These are phyloP conservation scores for Bauhinia variegata DNA, from an alignment of 306 rosid genomes.

Conservation along the genomic window DNA sequence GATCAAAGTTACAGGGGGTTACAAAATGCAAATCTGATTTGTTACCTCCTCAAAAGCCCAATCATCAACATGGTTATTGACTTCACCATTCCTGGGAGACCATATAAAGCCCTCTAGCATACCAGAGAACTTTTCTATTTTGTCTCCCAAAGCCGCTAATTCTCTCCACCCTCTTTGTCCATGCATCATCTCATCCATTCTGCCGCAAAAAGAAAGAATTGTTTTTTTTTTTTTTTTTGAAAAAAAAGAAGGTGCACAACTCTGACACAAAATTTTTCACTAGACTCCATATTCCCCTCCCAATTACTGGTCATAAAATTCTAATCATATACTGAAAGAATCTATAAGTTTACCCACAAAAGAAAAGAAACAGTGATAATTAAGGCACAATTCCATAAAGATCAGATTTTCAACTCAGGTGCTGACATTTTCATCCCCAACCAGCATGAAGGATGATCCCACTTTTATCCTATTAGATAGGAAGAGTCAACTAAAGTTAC, in stretches of 20 bases:
- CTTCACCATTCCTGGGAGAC: conserved; percentile 66
- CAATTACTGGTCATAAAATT: not conserved
- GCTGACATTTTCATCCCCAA: conserved; percentile 5
- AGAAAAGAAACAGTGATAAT: conserved; percentile 17
- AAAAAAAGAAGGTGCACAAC: not conserved
- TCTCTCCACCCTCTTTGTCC: conserved; percentile 99
- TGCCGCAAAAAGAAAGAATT: conserved; percentile 40
- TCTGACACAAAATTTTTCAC: conserved; percentile 34
- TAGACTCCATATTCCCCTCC: conserved; percentile 9
- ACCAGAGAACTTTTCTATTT: conserved; percentile 76
- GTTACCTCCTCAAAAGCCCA: conserved; percentile 95
- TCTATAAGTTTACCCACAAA: not conserved
- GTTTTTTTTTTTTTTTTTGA: too few species aligned
- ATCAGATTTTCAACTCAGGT: conserved; percentile 9
- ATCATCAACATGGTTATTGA: conserved; percentile 52
- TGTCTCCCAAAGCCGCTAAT: conserved; percentile 84
- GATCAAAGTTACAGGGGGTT: not conserved
- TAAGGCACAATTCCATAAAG: conserved; percentile 10
- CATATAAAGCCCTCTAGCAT: conserved; percentile 81
- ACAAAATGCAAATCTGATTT: conserved; percentile 21
- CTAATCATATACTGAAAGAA: conserved; percentile 16
- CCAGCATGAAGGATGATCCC: conserved; percentile 2
- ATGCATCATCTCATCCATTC: conserved; percentile 99
- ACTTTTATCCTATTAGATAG: not conserved
- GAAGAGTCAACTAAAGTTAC: not conserved